Evolutionary conservation across 331 rosid species (phyloP).

Genomic region (Telfairia occidentalis): DNA sequence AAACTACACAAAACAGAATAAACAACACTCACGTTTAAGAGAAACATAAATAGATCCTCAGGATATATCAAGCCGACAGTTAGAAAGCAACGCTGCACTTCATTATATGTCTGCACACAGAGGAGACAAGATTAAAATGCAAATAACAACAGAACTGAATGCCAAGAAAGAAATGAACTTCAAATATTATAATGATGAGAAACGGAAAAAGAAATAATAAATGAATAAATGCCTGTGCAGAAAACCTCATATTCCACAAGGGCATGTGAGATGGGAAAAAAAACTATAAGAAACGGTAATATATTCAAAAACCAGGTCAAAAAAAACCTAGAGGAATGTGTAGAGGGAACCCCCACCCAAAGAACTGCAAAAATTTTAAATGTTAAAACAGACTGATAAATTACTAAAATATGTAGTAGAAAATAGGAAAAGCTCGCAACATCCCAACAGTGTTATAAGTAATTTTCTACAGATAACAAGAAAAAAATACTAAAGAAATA

Average conservation of each 20-base stretch:
- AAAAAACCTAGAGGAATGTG: not conserved
- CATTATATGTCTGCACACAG: slow-evolving; percentile 65
- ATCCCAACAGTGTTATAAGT: not conserved
- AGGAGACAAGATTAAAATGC: slow-evolving; percentile 13
- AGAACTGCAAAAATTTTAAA: not conserved
- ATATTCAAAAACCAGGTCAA: not conserved
- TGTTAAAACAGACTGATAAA: not conserved
- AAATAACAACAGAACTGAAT: not conserved
- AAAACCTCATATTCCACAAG: not conserved
- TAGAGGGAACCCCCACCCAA: not conserved
- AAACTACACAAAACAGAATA: not conserved
- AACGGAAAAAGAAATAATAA: not conserved
- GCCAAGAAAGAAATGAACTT: not conserved
- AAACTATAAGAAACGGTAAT: not conserved
- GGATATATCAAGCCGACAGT: slow-evolving; percentile 78
- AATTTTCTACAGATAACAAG: not conserved
- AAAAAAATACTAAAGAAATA: not conserved
- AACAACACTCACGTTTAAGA: slow-evolving; percentile 53
- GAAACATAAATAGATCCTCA: slow-evolving; percentile 75
- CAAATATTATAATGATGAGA: not conserved
- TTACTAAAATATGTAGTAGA: not conserved
- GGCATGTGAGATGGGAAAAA: not conserved
- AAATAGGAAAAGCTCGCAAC: not conserved
- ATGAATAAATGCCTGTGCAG: not conserved
- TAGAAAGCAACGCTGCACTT: slow-evolving; percentile 86